A percentile compares a stretch with the other conserved stretches of the same genome.
These are phyloP conservation scores for Schoenoplectus tabernaemontani DNA, from an alignment of 202 grass and related monocot genomes.

Conservation along the genomic window DNA sequence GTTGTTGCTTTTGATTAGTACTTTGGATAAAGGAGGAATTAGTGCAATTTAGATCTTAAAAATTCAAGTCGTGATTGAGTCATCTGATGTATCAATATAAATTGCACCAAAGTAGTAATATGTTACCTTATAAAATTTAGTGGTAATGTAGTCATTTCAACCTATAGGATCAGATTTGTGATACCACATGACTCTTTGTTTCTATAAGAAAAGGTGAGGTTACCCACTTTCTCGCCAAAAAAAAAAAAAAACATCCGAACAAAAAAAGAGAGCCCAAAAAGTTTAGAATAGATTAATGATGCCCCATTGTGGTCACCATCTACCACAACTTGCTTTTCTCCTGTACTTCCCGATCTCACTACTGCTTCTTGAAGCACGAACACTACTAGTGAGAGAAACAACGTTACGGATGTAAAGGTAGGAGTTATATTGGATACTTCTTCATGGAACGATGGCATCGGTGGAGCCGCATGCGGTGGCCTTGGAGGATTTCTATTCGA, in stretches of 20 bases:
- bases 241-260: not conserved
- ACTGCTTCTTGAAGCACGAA: not conserved
- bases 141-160: no score
- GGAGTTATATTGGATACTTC: slow-evolving; percentile 55
- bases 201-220: no score
- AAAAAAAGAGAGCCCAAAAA: not conserved
- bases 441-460: slow-evolving; percentile 44
- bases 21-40: no score
- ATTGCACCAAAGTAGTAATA: no score
- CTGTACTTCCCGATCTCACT: not conserved
- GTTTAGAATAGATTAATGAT: not conserved
- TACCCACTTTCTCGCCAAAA: no score
- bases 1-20: no score
- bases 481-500: slow-evolving; percentile 60
- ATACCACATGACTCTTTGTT: no score
- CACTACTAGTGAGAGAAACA: not conserved
- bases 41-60: no score
- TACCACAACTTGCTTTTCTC: not conserved
- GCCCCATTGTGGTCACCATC: not conserved
- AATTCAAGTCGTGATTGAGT: no score
- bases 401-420: slow-evolving; percentile 29
- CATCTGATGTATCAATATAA: no score
- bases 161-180: no score
- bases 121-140: no score
- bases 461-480: slow-evolving; percentile 63